These are phyloP conservation scores for Colletotrichum sublineola DNA, from an alignment of 2,329 filamentous ascomycete species.

Conservation along the genomic window DNA sequence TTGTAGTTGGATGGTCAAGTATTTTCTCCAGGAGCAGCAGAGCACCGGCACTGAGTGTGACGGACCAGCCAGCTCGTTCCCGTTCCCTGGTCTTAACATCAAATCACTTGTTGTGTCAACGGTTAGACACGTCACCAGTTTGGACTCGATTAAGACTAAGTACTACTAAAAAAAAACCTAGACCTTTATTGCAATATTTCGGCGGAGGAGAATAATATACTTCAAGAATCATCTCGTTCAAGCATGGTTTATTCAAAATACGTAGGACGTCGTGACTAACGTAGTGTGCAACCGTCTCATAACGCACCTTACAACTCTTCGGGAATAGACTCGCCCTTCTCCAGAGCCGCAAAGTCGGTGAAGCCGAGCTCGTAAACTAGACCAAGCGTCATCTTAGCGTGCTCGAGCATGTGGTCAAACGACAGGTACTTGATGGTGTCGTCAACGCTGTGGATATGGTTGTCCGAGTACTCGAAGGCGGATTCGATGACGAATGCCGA, in stretches of 20 bases:
- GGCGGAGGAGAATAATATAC: too few relatives aligned
- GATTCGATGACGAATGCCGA: constrained; percentile 83
- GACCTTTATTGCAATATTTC: background rate
- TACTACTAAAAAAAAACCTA: too few relatives aligned
- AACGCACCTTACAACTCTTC: constrained; percentile 52
- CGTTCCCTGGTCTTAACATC: background rate
- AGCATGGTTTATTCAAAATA: constrained; percentile 13
- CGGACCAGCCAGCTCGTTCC: background rate
- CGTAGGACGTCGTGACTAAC: background rate
- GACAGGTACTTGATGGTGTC: constrained; percentile 79
- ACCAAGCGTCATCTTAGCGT: constrained; percentile 85
- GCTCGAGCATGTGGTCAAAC: constrained; percentile 93
- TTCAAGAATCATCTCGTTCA: too few relatives aligned
- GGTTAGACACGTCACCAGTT: background rate
- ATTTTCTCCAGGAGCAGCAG: background rate
- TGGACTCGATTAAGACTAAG: background rate
- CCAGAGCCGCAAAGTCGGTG: constrained; percentile 71
- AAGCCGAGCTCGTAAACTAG: constrained; percentile 88
- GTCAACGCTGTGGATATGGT: constrained; percentile 78
- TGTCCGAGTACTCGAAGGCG: constrained; percentile 74
- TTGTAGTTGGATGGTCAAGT: background rate
- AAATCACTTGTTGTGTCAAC: background rate
- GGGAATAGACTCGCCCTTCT: constrained; percentile 49
- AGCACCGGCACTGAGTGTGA: background rate
- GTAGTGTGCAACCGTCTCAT: background rate